Conservation (phyloP, 2,329 filamentous ascomycete species). For the Dactylellina haptotyla region DNA sequence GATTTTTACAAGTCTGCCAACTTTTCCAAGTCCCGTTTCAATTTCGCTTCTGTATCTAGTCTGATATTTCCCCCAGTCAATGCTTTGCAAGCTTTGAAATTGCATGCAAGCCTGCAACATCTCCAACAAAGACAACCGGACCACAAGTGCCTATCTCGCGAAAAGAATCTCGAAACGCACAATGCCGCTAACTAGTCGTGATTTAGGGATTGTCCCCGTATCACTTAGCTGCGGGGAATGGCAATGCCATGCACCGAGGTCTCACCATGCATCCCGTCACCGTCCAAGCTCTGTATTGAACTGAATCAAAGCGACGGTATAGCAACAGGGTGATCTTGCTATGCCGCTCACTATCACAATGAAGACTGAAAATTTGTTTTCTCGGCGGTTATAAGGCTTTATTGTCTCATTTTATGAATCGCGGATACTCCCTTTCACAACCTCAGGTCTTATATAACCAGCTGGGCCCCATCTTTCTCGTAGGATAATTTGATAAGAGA, state of each 20-base stretch:
- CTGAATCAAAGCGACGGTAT: conserved; percentile 24
- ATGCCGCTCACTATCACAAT: conserved; percentile 13
- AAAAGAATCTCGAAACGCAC: conserved; percentile 16
- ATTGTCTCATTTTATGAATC: conserved; percentile 6
- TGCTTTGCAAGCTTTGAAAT: conserved; percentile 22
- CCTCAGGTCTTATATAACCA: conserved; percentile 24
- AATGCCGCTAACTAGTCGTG: conserved; percentile 7
- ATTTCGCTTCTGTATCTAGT: conserved; percentile 13
- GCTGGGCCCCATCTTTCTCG: background rate
- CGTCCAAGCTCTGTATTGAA: conserved; percentile 34
- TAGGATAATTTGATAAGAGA: too few species aligned
- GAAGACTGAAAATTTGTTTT: background rate
- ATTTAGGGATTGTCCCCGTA: background rate
- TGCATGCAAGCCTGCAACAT: too few species aligned
- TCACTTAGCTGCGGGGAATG: conserved; percentile 12
- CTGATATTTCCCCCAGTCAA: background rate
- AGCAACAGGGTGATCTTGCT: conserved; percentile 9
- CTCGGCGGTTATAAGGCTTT: background rate
- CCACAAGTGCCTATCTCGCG: background rate
- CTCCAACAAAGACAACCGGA: conserved; percentile 9
- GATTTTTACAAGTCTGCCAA: conserved; percentile 9
- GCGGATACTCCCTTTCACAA: background rate
- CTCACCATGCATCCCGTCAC: conserved; percentile 35
- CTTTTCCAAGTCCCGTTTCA: background rate
- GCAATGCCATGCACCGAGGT: conserved; percentile 20